Base-by-base conservation (phyloP, 371 early-diverging fungal species). In the Sporodiniella umbellata region DNA sequence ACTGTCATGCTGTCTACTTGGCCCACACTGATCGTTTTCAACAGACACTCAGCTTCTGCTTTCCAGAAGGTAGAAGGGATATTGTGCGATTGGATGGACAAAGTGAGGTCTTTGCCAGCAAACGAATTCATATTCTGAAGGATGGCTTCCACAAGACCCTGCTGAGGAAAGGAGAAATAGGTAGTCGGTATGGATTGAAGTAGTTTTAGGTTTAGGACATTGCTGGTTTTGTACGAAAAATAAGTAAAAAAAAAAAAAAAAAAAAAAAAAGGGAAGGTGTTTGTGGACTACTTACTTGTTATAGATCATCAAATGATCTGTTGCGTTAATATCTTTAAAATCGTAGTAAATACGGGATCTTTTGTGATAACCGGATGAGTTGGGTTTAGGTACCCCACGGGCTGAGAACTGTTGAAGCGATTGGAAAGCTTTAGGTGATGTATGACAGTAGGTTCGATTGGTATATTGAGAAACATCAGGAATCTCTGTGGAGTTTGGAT, bases 261-360 rank as follows among this genome's bases (percentile, higher is more conserved):
- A n/a, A n/a, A n/a, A n/a, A n/a, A n/a, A n/a, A n/a, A n/a, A n/a
- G n/a, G n/a, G n/a, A n/a, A n/a, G n/a, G n/a, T n/a, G n/a, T n/a
- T n/a, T n/a, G n/a, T n/a, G n/a, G n/a, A n/a, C n/a, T n/a, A 23
- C 47, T 44, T 58, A 80, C 56, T 89, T 87, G 54, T 90, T 91
- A 64, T 83, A 90, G 15, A 90, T 86, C 26, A 79, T 78, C 23
- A 75, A 59, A 35, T 72, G 64, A 26, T 56, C 62, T 1, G 58
- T 59, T 11, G 49, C 33, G 10, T 65, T 62, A 48, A 88, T 58
- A 50, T 88, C 86, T 7, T 78, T 62, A 88, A 88, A 91, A 35
- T 70, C 70, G 56, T 86, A 91, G 55, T 83, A 87, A 4, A 82
- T 69, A 14, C 83, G 75, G 40, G 83, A 72, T 42, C 69, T 56